Percentiles rank a stretch among this genome's conserved stretches.
Conservation (phyloP, 2,329 filamentous ascomycete species). For the Diplodia mutila region DNA sequence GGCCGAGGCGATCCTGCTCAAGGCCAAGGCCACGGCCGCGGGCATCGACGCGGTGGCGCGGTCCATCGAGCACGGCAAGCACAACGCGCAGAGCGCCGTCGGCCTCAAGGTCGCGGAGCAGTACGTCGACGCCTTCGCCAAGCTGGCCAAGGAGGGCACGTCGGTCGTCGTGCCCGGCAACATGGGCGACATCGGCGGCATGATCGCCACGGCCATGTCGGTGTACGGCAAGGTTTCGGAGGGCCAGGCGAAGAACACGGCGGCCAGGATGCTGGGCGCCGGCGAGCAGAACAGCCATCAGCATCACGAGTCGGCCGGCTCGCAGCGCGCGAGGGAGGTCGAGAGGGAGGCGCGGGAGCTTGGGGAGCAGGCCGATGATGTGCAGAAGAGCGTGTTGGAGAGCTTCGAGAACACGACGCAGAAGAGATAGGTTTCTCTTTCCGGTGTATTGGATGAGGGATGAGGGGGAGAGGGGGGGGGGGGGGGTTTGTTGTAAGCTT, state of each 20-base stretch:
- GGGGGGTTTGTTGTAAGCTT: not conserved
- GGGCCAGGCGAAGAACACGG: slow-evolving; percentile 71
- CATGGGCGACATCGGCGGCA: slow-evolving; percentile 90
- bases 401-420: slow-evolving; percentile 28
- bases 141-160: slow-evolving; percentile 92
- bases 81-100: slow-evolving; percentile 79
- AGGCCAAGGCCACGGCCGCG: slow-evolving; percentile 80
- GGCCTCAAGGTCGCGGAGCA: slow-evolving; percentile 92
- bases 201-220: slow-evolving; percentile 95
- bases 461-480: not conserved
- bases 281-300: not conserved
- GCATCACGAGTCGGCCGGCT: not conserved
- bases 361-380: slow-evolving; percentile 27
- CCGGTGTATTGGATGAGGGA: not conserved
- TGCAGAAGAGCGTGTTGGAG: slow-evolving; percentile 26
- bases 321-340: slow-evolving; percentile 17
- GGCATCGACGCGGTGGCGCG: slow-evolving; percentile 86
- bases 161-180: slow-evolving; percentile 95
- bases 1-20: slow-evolving; percentile 87
- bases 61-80: slow-evolving; percentile 72
- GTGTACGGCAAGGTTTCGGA: slow-evolving; percentile 94
- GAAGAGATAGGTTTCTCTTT: slow-evolving; percentile 1
- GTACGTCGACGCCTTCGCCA: slow-evolving; percentile 93
- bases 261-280: slow-evolving; percentile 48
- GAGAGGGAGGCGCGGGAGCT: slow-evolving; percentile 22